Conservation (phyloP, 2,329 filamentous ascomycete species). For the Fusarium napiforme region DNA sequence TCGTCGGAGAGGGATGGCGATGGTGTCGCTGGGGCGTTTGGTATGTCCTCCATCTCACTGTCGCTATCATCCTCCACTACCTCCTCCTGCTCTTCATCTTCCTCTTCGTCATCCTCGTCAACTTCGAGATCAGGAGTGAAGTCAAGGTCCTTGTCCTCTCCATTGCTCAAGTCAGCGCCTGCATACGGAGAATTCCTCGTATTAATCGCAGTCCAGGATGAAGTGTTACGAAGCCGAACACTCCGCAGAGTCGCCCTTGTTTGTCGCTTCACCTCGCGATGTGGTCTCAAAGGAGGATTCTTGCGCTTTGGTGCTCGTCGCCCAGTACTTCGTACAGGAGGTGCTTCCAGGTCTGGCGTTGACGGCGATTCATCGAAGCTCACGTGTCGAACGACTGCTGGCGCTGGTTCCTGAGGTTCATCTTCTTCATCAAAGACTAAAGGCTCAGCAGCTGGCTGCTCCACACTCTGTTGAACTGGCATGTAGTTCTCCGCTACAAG, state of each 20-base stretch:
- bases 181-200: neutral
- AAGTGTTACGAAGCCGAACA: neutral
- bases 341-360: conserved; percentile 6
- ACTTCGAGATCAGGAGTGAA: neutral
- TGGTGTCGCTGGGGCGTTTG: neutral
- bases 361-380: conserved; percentile 26
- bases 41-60: neutral
- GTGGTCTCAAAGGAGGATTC: neutral
- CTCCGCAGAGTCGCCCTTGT: neutral
- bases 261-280: neutral
- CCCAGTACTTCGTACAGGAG: conserved; percentile 32
- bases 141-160: neutral
- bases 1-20: neutral
- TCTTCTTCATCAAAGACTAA: neutral
- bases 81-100: neutral
- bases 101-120: neutral
- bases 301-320: conserved; percentile 13
- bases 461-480: neutral
- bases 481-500: neutral
- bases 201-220: conserved; percentile 14
- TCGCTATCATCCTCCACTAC: neutral
- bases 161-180: neutral
- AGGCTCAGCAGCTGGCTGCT: neutral
- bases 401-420: neutral
- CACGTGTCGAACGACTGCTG: neutral